Base-by-base conservation (phyloP, 2,329 filamentous ascomycete genomes). In the Trichoderma endophyticum region DNA sequence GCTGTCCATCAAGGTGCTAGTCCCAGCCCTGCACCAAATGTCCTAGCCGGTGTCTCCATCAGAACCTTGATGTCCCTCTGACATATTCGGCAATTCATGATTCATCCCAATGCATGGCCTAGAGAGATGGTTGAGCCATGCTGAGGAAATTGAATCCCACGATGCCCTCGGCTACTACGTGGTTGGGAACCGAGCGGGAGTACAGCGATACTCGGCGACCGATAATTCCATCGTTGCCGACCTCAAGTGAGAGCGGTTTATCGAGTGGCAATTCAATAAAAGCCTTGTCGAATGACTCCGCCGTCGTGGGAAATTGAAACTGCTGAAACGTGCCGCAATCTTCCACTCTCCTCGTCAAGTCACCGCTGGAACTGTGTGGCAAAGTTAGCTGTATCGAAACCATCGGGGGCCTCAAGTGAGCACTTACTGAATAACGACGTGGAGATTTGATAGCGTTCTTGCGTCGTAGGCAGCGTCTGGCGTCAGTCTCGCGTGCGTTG, bases 191-290 rank as follows among this genome's bases (percentile, higher is more conserved):
- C 0, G 74, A 70, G 0, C 77, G 73, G 0, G 79, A 78, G 34
- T 79, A 80, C 0, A 87, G 67, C 0, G 84, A 86, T 1, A 87
- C 84, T 11, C 85, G 78, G 5, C 85, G 80, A 0, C 85, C 85
- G 24, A 87, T 86, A 66, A 87, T 85, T 11, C 85, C 85, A 9
- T 83, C 77, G 30, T 78, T 77, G 1, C 85, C 84, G 9, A 86
- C 83, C 70, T 83, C 79, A 1, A 86, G 78, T 0, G 82, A 84
- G 4, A 86, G 76, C 0, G 84, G 83, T 0, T 76, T 76, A 3
- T 78, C 76, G 0, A 86, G 77, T 0, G 79, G 74, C 1, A 82
- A 72, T 61, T 84, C 83, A 9, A 83, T 67, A 30, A 77, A 79
- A 15, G 57, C 21, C 8, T 68, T 71, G 4, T 73, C 59, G 7